A percentile compares a stretch with the other conserved stretches of the same genome.
These are phyloP conservation scores for Bifiguratus adelaidae DNA, from an alignment of 192 early-diverging fungal species.

Conservation along the genomic window DNA sequence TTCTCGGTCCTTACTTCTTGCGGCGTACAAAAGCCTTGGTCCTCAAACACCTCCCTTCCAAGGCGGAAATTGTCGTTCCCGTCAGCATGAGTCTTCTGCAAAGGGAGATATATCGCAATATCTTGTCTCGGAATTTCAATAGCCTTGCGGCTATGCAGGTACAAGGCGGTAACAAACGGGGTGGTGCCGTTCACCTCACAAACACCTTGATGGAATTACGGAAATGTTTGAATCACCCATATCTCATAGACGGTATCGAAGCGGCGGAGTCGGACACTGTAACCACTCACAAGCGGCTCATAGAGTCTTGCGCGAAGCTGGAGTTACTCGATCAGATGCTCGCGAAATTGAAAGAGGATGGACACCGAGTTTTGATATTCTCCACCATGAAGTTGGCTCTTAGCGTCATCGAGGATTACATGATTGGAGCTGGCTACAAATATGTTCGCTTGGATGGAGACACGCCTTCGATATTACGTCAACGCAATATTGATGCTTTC, in stretches of 20 bases:
- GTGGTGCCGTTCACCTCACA: background rate
- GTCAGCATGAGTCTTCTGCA: constrained; percentile 55
- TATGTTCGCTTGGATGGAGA: constrained; percentile 61
- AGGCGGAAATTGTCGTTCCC: constrained; percentile 62
- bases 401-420: constrained; percentile 71
- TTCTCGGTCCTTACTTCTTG: constrained; percentile 58
- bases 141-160: constrained; percentile 11
- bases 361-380: constrained; percentile 70
- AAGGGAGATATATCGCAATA: constrained; percentile 55
- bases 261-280: constrained; percentile 12
- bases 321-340: constrained; percentile 55
- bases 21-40: constrained; percentile 56
- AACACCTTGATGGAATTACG: constrained; percentile 59
- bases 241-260: constrained; percentile 47
- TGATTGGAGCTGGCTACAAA: constrained; percentile 35
- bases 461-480: constrained; percentile 32
- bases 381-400: constrained; percentile 70
- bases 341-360: constrained; percentile 41
- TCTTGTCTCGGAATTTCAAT: constrained; percentile 39
- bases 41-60: constrained; percentile 46
- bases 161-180: background rate
- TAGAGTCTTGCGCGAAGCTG: constrained; percentile 57
- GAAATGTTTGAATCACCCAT: constrained; percentile 65
- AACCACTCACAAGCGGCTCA: constrained; percentile 35
- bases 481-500: constrained; percentile 49